Base-by-base conservation (phyloP, 2,329 filamentous ascomycete species). In the Akanthomyces dipterigenus region DNA sequence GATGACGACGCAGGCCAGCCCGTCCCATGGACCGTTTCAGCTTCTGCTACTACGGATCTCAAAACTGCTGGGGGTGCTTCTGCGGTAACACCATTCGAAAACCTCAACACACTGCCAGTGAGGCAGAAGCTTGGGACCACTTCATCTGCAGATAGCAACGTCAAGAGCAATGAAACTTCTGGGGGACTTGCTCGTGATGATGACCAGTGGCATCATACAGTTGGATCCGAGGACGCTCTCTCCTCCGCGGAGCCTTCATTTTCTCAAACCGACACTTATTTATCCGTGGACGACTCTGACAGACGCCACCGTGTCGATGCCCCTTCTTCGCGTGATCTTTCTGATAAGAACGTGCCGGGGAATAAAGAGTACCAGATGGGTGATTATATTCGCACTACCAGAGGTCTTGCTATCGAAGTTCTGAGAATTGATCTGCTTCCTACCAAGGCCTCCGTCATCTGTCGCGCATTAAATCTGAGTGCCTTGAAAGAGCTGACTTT, bases 361-460 rank as follows among this genome's bases (percentile, higher is more conserved):
- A 34, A 57, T 3, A 34, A 22, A 11, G 62, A 42, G 64, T 61
- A 43, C 55, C 57, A 16, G n/a, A 77, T 80, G 55, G 76, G 72
- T 40, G 79, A 83, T 18, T 89, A 88, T 68, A 72, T 84, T 45
- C 79, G 83, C 36, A 72, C 76, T 3, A 86, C 83, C 1, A 78
- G 86, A 65, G 86, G 86, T 1, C 72, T 88, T 14, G 74, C 80
- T 1, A 75, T 89, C 1, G 72, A 82, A 55, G 77, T 76, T 1
- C 74, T 89, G 20, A 77, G 77, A 60, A 76, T 88, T 28, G 77
- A 86, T 66, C 76, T 86, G 36, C 79, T 89, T 38, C 86, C 86
- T 0, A 76, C 86, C 65, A 85, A 82, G 69, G 77, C 84, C 2
- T 82, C 81, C 0, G 78, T 87, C 0, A 67, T 89, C 9, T 79